Base-by-base conservation (phyloP, 1,139 yeast species). In the Wickerhamomyces sp. region DNA sequence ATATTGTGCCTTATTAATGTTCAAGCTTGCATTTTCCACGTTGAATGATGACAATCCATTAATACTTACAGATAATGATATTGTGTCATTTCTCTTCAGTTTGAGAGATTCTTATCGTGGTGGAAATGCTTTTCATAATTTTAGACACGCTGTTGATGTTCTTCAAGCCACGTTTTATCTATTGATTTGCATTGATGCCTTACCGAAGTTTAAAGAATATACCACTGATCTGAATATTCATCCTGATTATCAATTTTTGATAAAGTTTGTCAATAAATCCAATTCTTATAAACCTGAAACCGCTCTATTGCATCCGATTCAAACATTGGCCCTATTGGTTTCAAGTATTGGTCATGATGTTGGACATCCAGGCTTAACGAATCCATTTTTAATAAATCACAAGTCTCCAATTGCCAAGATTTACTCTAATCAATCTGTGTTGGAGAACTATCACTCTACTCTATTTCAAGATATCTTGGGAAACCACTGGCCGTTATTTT, bases 261-360 rank as follows among this genome's bases (percentile, higher is more conserved):
- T 31, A 2, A 11, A 39, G 6, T 31, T 30, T 1, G 34, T 27
- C 31, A n/a, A 18, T 7, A 26, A 35, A 10, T 4, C 34, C 1
- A 29, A 29, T 9, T n/a, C 34, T 1, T 49, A 50, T 38, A 44
- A 50, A 13, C 10, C 30, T 2, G 47, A 45, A 5, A n/a, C 45
- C 3, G 48, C 61, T 2, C 55, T 65, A 41, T 59, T 77, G 36
- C 67, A 66, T 43, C 72, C 80, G 1, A 53, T 72, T 27, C 84
- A 81, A 58, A 70, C 78, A 1, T 65, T 82, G 39, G 78, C 82
- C 0, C 67, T 89, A 29, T 72, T 88, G 38, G 72, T 90, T 27
- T 88, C 96, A 1, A 95, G 96, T 1, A 69, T 91, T 42, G 98
- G 99, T 41, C 99, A 93, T 65, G 99, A 93, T 65, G 82, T 88